These are phyloP conservation scores for Nigrospora oryzae DNA, from an alignment of 2,329 filamentous ascomycete genomes.

Conservation along the genomic window DNA sequence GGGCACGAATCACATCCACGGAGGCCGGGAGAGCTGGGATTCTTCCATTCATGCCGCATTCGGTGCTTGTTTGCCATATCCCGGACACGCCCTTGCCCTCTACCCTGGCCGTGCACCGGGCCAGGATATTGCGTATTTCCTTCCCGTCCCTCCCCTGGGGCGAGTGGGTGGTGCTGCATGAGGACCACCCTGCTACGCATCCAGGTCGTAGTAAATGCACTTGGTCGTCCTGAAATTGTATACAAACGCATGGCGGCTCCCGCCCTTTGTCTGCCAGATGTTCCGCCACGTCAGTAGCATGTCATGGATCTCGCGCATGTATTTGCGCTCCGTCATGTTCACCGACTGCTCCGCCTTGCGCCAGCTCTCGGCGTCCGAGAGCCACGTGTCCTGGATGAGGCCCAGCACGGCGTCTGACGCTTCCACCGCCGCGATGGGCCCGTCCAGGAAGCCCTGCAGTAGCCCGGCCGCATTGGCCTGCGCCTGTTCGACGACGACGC, in stretches of 20 bases:
- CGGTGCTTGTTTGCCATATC: too few relatives aligned
- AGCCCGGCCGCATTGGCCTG: conserved; percentile 51
- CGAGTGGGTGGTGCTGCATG: too few relatives aligned
- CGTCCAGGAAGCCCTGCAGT: conserved; percentile 62
- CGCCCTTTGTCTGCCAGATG: conserved; percentile 44
- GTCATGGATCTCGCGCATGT: conserved; percentile 74
- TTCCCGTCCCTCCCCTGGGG: too few relatives aligned
- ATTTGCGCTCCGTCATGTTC: conserved; percentile 69
- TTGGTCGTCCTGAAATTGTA: conserved; percentile 85
- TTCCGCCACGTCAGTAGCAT: conserved; percentile 57
- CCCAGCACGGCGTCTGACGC: conserved; percentile 78
- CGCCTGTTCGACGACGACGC: conserved; percentile 76
- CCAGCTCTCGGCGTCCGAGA: conserved; percentile 81
- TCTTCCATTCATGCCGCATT: too few relatives aligned
- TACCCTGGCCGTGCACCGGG: too few relatives aligned
- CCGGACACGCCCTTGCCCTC: too few relatives aligned
- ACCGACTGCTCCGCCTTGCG: conserved; percentile 70
- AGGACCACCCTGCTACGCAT: conserved; percentile 18
- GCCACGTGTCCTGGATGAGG: conserved; percentile 60
- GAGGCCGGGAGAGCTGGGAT: too few relatives aligned
- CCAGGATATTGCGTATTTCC: too few relatives aligned
- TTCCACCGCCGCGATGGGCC: conserved; percentile 81
- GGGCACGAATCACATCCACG: too few relatives aligned
- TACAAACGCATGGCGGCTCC: conserved; percentile 68
- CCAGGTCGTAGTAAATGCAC: conserved; percentile 79